Conservation (phyloP, 495 filamentous ascomycete genomes). For the Podospora pseudopauciseta region DNA sequence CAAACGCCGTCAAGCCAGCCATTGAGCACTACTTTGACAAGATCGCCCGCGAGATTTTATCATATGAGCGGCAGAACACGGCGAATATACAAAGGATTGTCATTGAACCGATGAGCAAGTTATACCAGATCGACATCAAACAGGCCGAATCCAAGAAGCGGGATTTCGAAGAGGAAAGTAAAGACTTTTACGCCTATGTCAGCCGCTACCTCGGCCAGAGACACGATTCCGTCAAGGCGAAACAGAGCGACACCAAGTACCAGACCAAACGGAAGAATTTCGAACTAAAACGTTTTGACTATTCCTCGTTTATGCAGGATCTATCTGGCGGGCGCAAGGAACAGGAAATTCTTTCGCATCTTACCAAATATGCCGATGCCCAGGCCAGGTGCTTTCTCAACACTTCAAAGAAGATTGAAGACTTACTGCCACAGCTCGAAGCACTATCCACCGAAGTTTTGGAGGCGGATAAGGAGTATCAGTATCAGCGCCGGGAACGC, state of each 20-base stretch:
- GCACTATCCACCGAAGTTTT: conserved; percentile 86
- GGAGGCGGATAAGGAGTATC: conserved; percentile 91
- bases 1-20: conserved; percentile 90
- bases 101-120: conserved; percentile 85
- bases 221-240: conserved; percentile 93
- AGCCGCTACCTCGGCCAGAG: conserved; percentile 91
- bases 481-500: conserved; percentile 85
- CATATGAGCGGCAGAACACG: conserved; percentile 81
- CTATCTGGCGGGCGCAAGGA: conserved; percentile 96
- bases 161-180: conserved; percentile 97
- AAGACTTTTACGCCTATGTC: conserved; percentile 94
- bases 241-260: conserved; percentile 97
- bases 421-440: conserved; percentile 84
- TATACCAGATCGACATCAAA: conserved; percentile 96
- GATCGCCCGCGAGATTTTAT: conserved; percentile 84
- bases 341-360: conserved; percentile 91
- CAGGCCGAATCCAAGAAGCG: conserved; percentile 95
- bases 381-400: conserved; percentile 80
- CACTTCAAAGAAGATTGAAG: conserved; percentile 81
- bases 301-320: conserved; percentile 99
- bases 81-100: conserved; percentile 83
- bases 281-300: conserved; percentile 96
- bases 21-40: conserved; percentile 98
- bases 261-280: conserved; percentile 90
- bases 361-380: conserved; percentile 90